These are phyloP conservation scores for Stagonosporopsis chrysanthemi DNA, from an alignment of 2,329 filamentous ascomycete species.

Conservation along the genomic window DNA sequence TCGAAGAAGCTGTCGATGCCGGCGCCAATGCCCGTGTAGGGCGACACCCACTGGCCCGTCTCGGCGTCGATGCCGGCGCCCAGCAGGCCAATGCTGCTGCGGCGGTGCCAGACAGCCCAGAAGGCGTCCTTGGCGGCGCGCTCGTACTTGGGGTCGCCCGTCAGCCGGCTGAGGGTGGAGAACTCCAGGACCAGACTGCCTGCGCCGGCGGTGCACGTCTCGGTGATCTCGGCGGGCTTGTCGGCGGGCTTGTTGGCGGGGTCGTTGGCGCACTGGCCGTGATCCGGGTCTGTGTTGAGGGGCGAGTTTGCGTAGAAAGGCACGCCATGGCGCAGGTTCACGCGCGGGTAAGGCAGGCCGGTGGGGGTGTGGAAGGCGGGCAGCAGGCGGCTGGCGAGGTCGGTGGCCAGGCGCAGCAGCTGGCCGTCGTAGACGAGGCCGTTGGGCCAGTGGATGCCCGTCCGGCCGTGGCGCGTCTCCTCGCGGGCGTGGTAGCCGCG, in stretches of 20 bases:
- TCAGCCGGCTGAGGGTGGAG: conserved; percentile 85
- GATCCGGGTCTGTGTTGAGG: conserved; percentile 66
- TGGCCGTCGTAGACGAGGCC: conserved; percentile 88
- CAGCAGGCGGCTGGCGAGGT: conserved; percentile 82
- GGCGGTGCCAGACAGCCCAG: conserved; percentile 92
- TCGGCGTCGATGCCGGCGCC: conserved; percentile 94
- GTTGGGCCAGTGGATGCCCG: conserved; percentile 73
- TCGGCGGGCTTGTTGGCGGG: conserved; percentile 55
- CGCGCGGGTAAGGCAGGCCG: conserved; percentile 91
- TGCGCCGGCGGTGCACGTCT: conserved; percentile 96
- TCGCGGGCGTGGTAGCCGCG: conserved; percentile 70
- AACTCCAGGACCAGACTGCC: conserved; percentile 95
- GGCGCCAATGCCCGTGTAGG: conserved; percentile 92
- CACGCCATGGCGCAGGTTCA: conserved; percentile 89
- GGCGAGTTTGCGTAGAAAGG: conserved; percentile 92
- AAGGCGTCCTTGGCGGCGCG: conserved; percentile 89
- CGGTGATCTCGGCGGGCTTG: conserved; percentile 75
- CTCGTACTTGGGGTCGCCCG: conserved; percentile 87
- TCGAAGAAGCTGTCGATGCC: conserved; percentile 99
- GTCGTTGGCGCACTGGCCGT: conserved; percentile 53
- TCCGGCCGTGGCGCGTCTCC: conserved; percentile 43
- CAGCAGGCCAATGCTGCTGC: conserved; percentile 85
- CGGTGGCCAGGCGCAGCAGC: conserved; percentile 84
- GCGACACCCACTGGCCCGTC: conserved; percentile 84
- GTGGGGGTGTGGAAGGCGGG: conserved; percentile 93